Conservation (phyloP, 495 filamentous ascomycete species). For the Aspergillus campestris region DNA sequence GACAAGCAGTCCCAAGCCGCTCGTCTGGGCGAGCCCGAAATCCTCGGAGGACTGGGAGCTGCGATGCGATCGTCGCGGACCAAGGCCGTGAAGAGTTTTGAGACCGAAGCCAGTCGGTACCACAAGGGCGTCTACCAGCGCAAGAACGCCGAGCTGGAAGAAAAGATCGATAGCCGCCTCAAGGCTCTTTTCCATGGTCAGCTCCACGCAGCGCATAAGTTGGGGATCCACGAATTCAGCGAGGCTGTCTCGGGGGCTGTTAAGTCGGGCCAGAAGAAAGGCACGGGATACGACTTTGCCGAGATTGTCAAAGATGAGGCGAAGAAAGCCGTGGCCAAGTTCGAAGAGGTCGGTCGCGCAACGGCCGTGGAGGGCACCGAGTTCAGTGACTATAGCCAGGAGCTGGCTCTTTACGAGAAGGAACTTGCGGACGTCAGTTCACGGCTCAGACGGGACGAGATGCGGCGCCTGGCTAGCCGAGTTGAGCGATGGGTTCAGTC, state of each 20-base stretch:
- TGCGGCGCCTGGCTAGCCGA: conserved; percentile 81
- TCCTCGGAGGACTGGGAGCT: conserved; percentile 68
- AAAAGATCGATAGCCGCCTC: conserved; percentile 75
- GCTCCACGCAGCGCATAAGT: conserved; percentile 78
- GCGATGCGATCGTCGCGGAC: conserved; percentile 64
- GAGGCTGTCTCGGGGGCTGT: conserved; percentile 77
- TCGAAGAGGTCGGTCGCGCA: conserved; percentile 66
- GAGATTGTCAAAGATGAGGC: conserved; percentile 85
- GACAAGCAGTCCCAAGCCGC: conserved; percentile 69
- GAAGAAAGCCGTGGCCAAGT: conserved; percentile 60
- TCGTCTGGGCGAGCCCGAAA: conserved; percentile 57
- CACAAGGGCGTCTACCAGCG: conserved; percentile 88
- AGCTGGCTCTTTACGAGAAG: conserved; percentile 56
- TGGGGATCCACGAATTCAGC: conserved; percentile 77
- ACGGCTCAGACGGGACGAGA: conserved; percentile 81
- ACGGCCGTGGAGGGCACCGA: conserved; percentile 65
- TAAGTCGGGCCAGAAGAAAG: conserved; percentile 85
- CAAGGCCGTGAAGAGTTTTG: conserved; percentile 73
- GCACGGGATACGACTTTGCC: conserved; percentile 83
- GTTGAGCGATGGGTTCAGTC: conserved; percentile 90
- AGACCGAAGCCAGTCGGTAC: conserved; percentile 83
- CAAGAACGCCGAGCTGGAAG: conserved; percentile 77
- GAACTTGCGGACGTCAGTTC: conserved; percentile 81
- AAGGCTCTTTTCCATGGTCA: conserved; percentile 85
- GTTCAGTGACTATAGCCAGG: conserved; percentile 70